Evolutionary conservation across 1,284 basidiomycete genomes (phyloP).

Genomic region (Ustilago curta): DNA sequence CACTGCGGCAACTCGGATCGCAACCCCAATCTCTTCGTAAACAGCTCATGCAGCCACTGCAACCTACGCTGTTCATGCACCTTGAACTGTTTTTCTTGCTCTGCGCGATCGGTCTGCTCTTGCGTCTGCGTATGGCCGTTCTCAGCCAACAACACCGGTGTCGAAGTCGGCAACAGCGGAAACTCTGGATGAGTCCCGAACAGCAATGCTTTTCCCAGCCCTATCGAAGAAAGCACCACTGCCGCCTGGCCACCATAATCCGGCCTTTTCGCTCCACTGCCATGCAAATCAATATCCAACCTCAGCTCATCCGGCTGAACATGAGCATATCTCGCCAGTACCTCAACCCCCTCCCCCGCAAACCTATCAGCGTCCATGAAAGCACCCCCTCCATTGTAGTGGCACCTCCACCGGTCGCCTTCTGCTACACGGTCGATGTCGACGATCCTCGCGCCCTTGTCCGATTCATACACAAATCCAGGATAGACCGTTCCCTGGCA

Average conservation of each 20-base stretch:
- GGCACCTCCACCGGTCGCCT: conserved; percentile 57
- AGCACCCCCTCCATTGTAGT: conserved; percentile 75
- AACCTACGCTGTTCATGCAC: conserved; percentile 36
- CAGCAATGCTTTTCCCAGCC: conserved; percentile 75
- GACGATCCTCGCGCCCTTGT: conserved; percentile 71
- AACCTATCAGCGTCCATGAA: conserved; percentile 70
- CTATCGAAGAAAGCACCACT: conserved; percentile 73
- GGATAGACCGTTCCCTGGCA: conserved; percentile 75
- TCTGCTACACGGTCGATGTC: conserved; percentile 57
- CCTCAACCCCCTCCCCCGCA: conserved; percentile 56
- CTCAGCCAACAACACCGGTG: conserved; percentile 39
- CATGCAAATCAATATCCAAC: conserved; percentile 37
- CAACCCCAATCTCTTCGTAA: conserved; percentile 27
- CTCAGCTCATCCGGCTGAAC: conserved; percentile 41
- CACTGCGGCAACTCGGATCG: conserved; percentile 43
- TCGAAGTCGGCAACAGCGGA: conserved; percentile 70
- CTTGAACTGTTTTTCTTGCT: conserved; percentile 23
- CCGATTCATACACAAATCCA: conserved; percentile 73
- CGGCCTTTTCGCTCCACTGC: background rate
- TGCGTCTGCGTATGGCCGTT: conserved; percentile 15
- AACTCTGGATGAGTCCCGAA: conserved; percentile 79
- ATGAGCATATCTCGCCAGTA: conserved; percentile 71
- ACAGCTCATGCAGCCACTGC: conserved; percentile 38
- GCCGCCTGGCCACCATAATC: conserved; percentile 70
- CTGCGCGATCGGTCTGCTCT: conserved; percentile 18